Evolutionary conservation across 2,329 filamentous ascomycete species (phyloP).

Genomic region (Verruconis gallopava): DNA sequence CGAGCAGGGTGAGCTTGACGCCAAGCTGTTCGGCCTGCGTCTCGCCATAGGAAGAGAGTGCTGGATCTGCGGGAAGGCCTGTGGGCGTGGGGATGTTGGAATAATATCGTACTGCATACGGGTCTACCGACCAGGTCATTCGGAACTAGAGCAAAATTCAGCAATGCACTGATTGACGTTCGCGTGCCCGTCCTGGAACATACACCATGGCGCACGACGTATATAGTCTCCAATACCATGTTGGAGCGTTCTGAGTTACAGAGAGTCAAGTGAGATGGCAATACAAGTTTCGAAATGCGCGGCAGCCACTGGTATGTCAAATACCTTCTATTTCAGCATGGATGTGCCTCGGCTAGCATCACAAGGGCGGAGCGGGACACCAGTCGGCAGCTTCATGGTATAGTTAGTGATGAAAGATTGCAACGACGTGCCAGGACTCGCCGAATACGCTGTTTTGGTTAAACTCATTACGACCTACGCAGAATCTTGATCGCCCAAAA

Average conservation of each 20-base stretch:
- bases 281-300: background rate
- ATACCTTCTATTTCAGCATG: no score
- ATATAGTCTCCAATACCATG: conserved; percentile 35
- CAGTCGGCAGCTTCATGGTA: background rate
- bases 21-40: conserved; percentile 69
- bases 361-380: background rate
- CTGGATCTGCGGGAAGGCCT: conserved; percentile 75
- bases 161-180: conserved; percentile 15
- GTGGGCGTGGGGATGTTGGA: conserved; percentile 67
- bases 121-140: conserved; percentile 77
- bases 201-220: conserved; percentile 38
- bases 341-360: background rate
- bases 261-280: background rate
- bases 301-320: background rate
- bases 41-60: conserved; percentile 76
- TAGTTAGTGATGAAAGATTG: background rate
- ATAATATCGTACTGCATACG: conserved; percentile 64
- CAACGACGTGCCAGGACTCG: background rate
- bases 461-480: no score
- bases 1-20: conserved; percentile 45
- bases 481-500: no score
- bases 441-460: background rate
- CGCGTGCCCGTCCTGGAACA: conserved; percentile 18
- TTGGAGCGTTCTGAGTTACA: background rate
- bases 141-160: conserved; percentile 52